Percentiles rank a stretch among this genome's conserved stretches.
Evolutionary conservation across 208 protist species (phyloP).

Genomic region (Willaertia magna): DNA sequence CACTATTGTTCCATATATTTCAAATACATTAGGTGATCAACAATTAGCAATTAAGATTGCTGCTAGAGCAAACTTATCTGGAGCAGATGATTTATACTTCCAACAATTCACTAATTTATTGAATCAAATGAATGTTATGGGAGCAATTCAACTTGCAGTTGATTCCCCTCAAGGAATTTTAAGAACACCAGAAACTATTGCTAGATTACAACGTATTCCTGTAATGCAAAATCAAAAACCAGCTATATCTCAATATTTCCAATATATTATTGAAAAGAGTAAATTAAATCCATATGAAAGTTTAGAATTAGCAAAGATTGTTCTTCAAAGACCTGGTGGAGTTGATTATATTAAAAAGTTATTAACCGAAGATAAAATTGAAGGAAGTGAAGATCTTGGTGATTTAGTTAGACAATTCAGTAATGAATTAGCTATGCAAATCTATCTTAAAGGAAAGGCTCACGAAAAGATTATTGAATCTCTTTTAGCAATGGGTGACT

Average conservation of each 20-base stretch:
- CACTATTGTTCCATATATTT: constrained; percentile 88
- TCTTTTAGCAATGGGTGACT: constrained; percentile 84
- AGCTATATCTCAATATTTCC: constrained; percentile 95
- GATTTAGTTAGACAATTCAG: constrained; percentile 77
- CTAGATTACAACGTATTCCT: constrained; percentile 70
- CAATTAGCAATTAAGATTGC: constrained; percentile 88
- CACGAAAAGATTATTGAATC: constrained; percentile 82
- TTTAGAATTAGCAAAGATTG: constrained; percentile 86
- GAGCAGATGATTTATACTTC: constrained; percentile 90
- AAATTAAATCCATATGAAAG: constrained; percentile 93
- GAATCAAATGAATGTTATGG: constrained; percentile 65
- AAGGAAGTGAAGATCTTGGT: constrained; percentile 92
- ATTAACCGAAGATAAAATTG: constrained; percentile 95
- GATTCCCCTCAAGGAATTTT: constrained; percentile 78
- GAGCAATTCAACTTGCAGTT: constrained; percentile 85
- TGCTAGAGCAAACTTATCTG: constrained; percentile 81
- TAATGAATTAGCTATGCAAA: constrained; percentile 84
- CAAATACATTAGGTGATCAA: constrained; percentile 73
- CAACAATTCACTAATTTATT: constrained; percentile 88
- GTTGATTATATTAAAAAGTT: constrained; percentile 87
- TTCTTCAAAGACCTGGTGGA: constrained; percentile 69
- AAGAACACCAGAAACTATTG: constrained; percentile 87
- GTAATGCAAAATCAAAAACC: constrained; percentile 65
- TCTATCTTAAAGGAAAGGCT: constrained; percentile 85
- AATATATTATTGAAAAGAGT: constrained; percentile 81